Evolutionary conservation across 2,329 filamentous ascomycete genomes (phyloP).

Genomic region (Sclerotinia nivalis): DNA sequence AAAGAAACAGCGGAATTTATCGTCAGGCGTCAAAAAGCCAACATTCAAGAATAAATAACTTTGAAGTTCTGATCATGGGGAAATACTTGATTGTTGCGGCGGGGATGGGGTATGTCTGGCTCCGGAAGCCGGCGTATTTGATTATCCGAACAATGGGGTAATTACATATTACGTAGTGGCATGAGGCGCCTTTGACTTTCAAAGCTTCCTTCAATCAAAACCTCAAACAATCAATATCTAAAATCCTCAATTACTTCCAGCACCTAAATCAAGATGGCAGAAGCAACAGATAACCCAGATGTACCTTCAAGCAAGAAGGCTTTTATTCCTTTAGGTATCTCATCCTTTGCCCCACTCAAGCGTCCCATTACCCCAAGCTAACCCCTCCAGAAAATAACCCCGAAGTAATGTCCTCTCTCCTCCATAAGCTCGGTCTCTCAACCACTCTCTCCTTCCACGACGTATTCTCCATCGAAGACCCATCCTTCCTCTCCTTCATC

Average conservation of each 20-base stretch:
- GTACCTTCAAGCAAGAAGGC: slow-evolving; percentile 39
- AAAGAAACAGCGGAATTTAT: too few species aligned
- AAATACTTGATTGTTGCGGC: neutral
- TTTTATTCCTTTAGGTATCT: slow-evolving; percentile 40
- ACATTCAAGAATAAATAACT: neutral
- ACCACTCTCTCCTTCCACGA: slow-evolving; percentile 79
- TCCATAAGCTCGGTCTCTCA: slow-evolving; percentile 82
- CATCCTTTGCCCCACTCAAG: neutral
- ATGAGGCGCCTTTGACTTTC: neutral
- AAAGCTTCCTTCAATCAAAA: neutral
- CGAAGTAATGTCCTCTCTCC: slow-evolving; percentile 80
- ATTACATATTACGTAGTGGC: neutral
- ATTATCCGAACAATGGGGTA: slow-evolving; percentile 16
- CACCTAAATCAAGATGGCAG: slow-evolving; percentile 14
- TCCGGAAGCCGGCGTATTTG: neutral
- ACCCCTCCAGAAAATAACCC: slow-evolving; percentile 69
- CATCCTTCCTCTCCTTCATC: slow-evolving; percentile 82
- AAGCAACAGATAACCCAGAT: slow-evolving; percentile 35
- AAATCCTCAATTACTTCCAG: neutral
- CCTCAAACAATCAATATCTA: neutral
- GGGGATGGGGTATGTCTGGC: too few species aligned
- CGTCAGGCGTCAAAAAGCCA: too few species aligned
- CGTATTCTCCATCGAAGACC: slow-evolving; percentile 88
- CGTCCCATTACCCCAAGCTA: neutral
- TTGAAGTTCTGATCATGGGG: too few species aligned